Evolutionary conservation across 495 filamentous ascomycete genomes (phyloP).

Genomic region (Penicillium turbatum): DNA sequence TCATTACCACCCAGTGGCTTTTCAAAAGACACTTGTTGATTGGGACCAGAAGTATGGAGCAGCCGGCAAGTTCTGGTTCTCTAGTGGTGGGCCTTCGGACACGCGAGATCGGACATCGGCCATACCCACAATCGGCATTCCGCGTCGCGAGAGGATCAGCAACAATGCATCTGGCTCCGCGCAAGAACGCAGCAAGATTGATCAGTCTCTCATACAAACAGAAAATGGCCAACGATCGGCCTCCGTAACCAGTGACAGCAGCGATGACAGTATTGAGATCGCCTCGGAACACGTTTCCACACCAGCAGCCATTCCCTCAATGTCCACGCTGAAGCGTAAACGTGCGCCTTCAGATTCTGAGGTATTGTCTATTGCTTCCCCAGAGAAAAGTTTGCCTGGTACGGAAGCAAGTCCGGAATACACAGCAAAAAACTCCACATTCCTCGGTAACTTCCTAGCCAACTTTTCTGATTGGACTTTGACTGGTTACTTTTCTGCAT

Average conservation of each 20-base stretch:
- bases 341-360: constrained; percentile 37
- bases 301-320: constrained; percentile 15
- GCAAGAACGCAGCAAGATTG: neutral
- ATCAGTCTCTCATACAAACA: neutral
- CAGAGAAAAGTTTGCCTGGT: constrained; percentile 23
- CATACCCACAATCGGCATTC: constrained; percentile 44
- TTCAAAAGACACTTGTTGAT: constrained; percentile 40
- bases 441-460: constrained; percentile 44
- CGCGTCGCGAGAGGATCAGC: constrained; percentile 21
- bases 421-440: constrained; percentile 34
- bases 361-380: constrained; percentile 28
- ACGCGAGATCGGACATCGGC: constrained; percentile 10
- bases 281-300: constrained; percentile 21
- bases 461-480: constrained; percentile 45
- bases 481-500: constrained; percentile 39
- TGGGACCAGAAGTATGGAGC: constrained; percentile 51
- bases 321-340: constrained; percentile 39
- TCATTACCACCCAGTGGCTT: constrained; percentile 46
- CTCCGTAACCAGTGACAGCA: constrained; percentile 30
- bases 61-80: constrained; percentile 49
- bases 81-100: constrained; percentile 9
- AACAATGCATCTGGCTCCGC: neutral
- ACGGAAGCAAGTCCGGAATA: constrained; percentile 15
- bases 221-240: constrained; percentile 10
- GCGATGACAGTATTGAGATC: constrained; percentile 32